Evolutionary conservation across 768 basidiomycete genomes (phyloP).

Genomic region (Tephrocybe sp.): DNA sequence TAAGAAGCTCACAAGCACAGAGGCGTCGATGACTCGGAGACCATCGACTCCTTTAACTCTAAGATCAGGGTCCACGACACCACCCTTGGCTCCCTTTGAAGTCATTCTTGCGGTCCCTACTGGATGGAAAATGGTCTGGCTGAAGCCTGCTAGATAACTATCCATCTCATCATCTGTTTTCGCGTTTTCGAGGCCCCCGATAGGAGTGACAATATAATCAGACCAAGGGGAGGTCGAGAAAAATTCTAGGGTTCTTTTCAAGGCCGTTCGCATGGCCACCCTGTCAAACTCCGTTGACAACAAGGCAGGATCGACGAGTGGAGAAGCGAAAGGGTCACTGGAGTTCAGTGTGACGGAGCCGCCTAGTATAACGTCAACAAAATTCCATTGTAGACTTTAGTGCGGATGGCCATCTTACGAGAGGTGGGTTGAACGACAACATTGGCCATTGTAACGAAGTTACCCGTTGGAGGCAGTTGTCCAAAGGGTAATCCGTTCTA

Average conservation of each 20-base stretch:
- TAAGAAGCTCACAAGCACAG: background rate
- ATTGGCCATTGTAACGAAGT: conserved; percentile 6
- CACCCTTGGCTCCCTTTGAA: conserved; percentile 19
- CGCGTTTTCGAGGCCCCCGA: background rate
- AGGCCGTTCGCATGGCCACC: conserved; percentile 1
- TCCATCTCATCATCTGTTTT: conserved; percentile 2
- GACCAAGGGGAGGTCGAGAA: background rate
- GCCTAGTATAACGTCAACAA: background rate
- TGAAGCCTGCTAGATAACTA: background rate
- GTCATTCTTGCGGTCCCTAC: conserved; percentile 31
- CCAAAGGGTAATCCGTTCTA: conserved; percentile 2
- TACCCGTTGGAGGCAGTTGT: conserved; percentile 4
- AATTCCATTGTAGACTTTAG: background rate
- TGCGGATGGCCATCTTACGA: background rate
- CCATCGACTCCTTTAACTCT: background rate
- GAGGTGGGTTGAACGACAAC: conserved; percentile 8
- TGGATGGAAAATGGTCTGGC: conserved; percentile 17
- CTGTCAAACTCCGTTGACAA: background rate
- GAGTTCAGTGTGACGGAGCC: conserved; percentile 2
- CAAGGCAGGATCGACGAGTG: background rate
- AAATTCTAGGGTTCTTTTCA: background rate
- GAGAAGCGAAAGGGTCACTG: conserved; percentile 1
- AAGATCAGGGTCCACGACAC: conserved; percentile 33
- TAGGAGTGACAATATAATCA: conserved; percentile 1
- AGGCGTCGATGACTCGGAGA: conserved; percentile 4